Evolutionary conservation across 108 stramenopile species (phyloP).

Genomic region (Chaetoceros tenuissimus): DNA sequence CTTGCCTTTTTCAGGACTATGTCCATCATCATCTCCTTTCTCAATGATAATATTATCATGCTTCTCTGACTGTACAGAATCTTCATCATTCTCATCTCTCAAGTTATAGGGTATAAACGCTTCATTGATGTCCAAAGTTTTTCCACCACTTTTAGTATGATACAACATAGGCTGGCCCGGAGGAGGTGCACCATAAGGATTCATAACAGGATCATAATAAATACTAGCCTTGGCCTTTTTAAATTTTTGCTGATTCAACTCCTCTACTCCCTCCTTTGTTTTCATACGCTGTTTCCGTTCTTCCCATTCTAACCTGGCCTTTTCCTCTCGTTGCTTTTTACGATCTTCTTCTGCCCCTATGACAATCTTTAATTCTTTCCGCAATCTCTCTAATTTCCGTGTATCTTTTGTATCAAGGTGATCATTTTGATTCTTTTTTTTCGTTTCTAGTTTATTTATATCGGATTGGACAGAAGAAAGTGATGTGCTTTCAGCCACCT

Average conservation of each 20-base stretch:
- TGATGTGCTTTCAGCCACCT: conserved; percentile 53
- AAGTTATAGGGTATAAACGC: conserved; percentile 30
- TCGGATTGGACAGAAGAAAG: conserved; percentile 41
- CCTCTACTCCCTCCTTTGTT: conserved; percentile 27
- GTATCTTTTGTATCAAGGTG: conserved; percentile 11
- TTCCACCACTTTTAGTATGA: conserved; percentile 43
- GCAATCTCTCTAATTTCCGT: conserved; percentile 49
- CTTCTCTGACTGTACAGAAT: conserved; percentile 1
- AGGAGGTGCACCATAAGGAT: conserved; percentile 79
- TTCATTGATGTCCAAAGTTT: conserved; percentile 25
- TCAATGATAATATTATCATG: no score
- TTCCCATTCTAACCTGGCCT: conserved; percentile 12
- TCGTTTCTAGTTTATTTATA: conserved; percentile 26
- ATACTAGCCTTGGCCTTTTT: conserved; percentile 36
- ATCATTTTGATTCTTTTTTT: conserved; percentile 1
- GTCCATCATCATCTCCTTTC: not conserved
- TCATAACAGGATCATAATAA: conserved; percentile 63
- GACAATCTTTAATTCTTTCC: conserved; percentile 66
- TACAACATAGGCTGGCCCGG: conserved; percentile 66
- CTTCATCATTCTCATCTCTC: conserved; percentile 16
- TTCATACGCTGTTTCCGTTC: conserved; percentile 10
- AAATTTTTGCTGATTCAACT: conserved; percentile 43
- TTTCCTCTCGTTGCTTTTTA: conserved; percentile 17
- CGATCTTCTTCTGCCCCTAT: conserved; percentile 27
- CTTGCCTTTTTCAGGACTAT: not conserved